phyloP scores from a whole-genome alignment of 2,329 filamentous ascomycete species.

The Sarocladiaceae sp. region DNA sequence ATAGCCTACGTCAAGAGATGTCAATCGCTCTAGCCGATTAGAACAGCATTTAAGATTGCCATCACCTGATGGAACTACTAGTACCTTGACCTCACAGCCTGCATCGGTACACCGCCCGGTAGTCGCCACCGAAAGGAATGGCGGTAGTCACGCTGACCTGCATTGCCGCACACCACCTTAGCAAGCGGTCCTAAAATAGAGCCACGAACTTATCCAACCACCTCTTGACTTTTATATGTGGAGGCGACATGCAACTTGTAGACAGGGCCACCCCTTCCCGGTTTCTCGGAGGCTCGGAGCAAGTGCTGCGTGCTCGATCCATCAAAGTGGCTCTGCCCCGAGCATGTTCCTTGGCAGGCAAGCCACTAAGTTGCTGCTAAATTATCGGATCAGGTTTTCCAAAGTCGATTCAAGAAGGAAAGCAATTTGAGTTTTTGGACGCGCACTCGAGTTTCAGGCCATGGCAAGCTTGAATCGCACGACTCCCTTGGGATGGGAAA shows the following conservation, averaged over 20 bases:
- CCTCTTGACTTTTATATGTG: too few relatives aligned
- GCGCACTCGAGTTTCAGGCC: too few relatives aligned
- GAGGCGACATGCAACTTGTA: not conserved
- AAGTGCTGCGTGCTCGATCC: not conserved
- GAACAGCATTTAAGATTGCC: too few relatives aligned
- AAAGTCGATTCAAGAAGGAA: not conserved
- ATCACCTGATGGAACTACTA: too few relatives aligned
- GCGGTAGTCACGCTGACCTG: conserved; percentile 5
- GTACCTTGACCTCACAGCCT: too few relatives aligned
- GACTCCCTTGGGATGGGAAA: not conserved
- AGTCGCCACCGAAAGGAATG: not conserved
- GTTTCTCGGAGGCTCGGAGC: not conserved
- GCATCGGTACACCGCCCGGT: too few relatives aligned
- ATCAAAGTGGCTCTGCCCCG: not conserved
- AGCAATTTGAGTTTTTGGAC: not conserved
- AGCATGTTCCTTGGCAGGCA: conserved; percentile 1
- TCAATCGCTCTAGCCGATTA: too few relatives aligned
- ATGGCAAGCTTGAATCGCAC: not conserved
- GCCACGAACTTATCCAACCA: too few relatives aligned
- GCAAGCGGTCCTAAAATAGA: conserved; percentile 5
- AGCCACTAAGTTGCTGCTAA: not conserved
- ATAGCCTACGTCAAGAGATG: too few relatives aligned
- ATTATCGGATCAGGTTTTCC: not conserved
- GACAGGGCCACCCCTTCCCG: too few relatives aligned
- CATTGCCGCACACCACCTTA: conserved; percentile 1